A percentile compares a stretch with the other conserved stretches of the same genome.
Conservation (phyloP, 73 alveolate species). For the Urostyla sp. region DNA sequence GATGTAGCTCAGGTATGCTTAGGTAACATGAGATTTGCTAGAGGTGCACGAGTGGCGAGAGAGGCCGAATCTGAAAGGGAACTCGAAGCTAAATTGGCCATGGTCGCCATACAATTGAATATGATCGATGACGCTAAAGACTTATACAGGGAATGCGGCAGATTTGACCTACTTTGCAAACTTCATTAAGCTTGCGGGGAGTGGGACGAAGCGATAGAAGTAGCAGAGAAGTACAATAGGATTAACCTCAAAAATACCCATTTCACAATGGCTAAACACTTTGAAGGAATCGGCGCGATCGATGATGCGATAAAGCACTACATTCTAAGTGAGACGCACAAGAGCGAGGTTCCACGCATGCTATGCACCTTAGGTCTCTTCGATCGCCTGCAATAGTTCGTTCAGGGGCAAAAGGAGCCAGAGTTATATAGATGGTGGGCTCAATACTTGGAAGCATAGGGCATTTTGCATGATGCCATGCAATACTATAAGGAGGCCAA, state of each 20-base stretch:
- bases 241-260: slow-evolving; percentile 94
- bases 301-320: slow-evolving; percentile 92
- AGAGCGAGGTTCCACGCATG: slow-evolving; percentile 98
- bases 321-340: slow-evolving; percentile 84
- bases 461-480: slow-evolving; percentile 84
- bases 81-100: slow-evolving; percentile 96
- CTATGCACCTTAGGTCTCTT: slow-evolving; percentile 77
- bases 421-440: slow-evolving; percentile 96
- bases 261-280: slow-evolving; percentile 93
- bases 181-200: slow-evolving; percentile 94
- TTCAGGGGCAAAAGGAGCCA: slow-evolving; percentile 82
- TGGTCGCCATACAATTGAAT: slow-evolving; percentile 96
- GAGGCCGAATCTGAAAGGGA: slow-evolving; percentile 97
- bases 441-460: slow-evolving; percentile 89
- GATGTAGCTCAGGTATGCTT: slow-evolving; percentile 98
- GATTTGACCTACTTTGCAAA: slow-evolving; percentile 95
- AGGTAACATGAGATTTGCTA: slow-evolving; percentile 98
- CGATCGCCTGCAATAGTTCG: slow-evolving; percentile 84
- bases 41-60: slow-evolving; percentile 98
- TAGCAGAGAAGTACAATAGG: slow-evolving; percentile 93
- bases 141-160: slow-evolving; percentile 85
- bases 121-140: slow-evolving; percentile 98
- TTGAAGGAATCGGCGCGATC: slow-evolving; percentile 87
- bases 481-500: slow-evolving; percentile 80
- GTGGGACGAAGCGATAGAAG: slow-evolving; percentile 96